These are phyloP conservation scores for Mycena kentingensis DNA, from an alignment of 768 basidiomycete species.

Conservation along the genomic window DNA sequence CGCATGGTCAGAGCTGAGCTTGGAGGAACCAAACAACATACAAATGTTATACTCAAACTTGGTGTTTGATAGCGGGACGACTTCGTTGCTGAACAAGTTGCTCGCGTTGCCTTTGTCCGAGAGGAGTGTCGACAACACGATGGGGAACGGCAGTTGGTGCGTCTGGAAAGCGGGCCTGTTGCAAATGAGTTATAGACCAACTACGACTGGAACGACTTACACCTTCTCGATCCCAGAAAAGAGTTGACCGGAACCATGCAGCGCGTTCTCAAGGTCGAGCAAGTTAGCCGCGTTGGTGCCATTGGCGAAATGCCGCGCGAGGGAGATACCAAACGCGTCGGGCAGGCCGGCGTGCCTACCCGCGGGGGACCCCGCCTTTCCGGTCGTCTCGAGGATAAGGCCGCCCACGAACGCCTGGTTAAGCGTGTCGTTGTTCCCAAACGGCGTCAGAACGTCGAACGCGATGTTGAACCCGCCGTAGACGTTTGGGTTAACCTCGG, in stretches of 20 bases:
- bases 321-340: conserved; percentile 16
- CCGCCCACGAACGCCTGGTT: conserved; percentile 25
- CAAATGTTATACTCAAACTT: conserved; percentile 39
- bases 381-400: conserved; percentile 30
- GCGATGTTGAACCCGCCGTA: conserved; percentile 41
- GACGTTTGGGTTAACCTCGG: conserved; percentile 22
- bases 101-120: conserved; percentile 30
- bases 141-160: conserved; percentile 41
- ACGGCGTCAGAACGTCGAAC: conserved; percentile 29
- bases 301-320: conserved; percentile 28
- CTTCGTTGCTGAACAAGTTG: conserved; percentile 16
- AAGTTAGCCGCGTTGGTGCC: conserved; percentile 32
- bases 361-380: conserved; percentile 31
- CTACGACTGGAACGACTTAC: conserved; percentile 26
- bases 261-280: conserved; percentile 29
- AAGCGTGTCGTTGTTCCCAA: conserved; percentile 14
- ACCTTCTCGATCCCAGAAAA: conserved; percentile 36
- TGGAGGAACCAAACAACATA: background rate
- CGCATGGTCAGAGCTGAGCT: background rate
- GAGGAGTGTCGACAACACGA: conserved; percentile 33
- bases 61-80: conserved; percentile 34
- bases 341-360: conserved; percentile 24
- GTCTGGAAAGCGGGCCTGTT: conserved; percentile 35
- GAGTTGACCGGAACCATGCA: conserved; percentile 37
- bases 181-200: conserved; percentile 1